These are phyloP conservation scores for Neofusicoccum cordaticola DNA, from an alignment of 2,329 filamentous ascomycete species.

Conservation along the genomic window DNA sequence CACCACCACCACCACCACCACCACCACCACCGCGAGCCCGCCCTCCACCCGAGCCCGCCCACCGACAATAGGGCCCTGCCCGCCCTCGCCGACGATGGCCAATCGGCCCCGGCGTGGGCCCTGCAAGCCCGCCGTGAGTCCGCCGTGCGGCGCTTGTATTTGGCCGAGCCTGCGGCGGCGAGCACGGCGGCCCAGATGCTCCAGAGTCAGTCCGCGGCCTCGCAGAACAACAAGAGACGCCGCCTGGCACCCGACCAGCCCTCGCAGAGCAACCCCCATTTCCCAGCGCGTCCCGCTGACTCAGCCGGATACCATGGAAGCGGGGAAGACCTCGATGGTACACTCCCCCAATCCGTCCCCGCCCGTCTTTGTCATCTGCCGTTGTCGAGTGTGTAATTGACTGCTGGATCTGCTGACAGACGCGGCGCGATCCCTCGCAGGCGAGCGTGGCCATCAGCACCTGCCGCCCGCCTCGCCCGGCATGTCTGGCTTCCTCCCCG, in stretches of 20 bases:
- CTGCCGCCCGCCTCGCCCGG: background rate
- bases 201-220: background rate
- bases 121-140: background rate
- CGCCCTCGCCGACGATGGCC: background rate
- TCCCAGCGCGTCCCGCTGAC: background rate
- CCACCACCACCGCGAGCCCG: background rate
- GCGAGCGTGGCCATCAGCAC: slow-evolving; percentile 2
- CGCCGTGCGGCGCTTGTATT: background rate
- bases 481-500: background rate
- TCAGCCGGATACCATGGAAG: slow-evolving; percentile 11
- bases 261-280: background rate
- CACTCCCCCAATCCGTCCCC: background rate
- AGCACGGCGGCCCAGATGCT: background rate
- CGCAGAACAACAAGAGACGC: slow-evolving; percentile 15
- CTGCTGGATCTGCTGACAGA: slow-evolving; percentile 10
- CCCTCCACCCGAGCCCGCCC: background rate
- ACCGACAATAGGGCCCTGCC: background rate
- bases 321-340: slow-evolving; percentile 12
- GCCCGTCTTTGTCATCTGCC: slow-evolving; percentile 12
- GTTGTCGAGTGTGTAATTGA: slow-evolving; percentile 11
- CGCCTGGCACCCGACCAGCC: background rate
- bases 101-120: background rate
- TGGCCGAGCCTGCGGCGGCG: background rate
- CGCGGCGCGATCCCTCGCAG: background rate
- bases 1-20: no score